Evolutionary conservation across 1,284 basidiomycete genomes (phyloP).

Genomic region (Ustilago tritici): DNA sequence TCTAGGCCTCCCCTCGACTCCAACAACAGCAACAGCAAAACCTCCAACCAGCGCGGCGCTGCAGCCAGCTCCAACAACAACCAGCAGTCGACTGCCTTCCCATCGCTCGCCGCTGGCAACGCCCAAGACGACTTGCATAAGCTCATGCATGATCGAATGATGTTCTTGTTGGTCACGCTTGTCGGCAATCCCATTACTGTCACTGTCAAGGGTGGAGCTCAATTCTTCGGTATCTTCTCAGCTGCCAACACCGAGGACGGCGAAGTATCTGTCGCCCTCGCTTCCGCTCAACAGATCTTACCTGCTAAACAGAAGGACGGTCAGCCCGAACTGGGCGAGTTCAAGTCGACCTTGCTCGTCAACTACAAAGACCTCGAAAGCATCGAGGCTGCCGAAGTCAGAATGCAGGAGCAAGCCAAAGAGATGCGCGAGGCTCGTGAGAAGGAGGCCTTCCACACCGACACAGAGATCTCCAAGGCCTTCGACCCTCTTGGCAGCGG

Average conservation of each 20-base stretch:
- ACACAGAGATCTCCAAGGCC: conserved; percentile 61
- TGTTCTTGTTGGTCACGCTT: conserved; percentile 57
- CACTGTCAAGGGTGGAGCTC: conserved; percentile 50
- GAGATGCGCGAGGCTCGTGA: conserved; percentile 50
- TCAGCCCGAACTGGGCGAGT: conserved; percentile 43
- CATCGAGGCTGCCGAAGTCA: conserved; percentile 53
- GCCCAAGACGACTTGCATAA: conserved; percentile 40
- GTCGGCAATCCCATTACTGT: conserved; percentile 61
- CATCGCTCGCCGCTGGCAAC: conserved; percentile 26
- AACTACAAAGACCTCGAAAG: conserved; percentile 57
- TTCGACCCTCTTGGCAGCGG: conserved; percentile 55
- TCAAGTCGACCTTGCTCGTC: conserved; percentile 53
- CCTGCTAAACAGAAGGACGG: conserved; percentile 27
- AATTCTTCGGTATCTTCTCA: conserved; percentile 65
- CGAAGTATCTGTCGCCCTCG: conserved; percentile 57
- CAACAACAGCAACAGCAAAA: conserved; percentile 15
- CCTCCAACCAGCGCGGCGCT: conserved; percentile 23
- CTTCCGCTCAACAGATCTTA: conserved; percentile 56
- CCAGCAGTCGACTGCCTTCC: conserved; percentile 30
- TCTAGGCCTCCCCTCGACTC: conserved; percentile 5
- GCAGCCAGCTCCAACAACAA: conserved; percentile 10
- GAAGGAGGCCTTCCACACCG: conserved; percentile 61
- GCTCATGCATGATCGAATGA: conserved; percentile 54
- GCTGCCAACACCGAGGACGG: conserved; percentile 51
- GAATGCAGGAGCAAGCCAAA: conserved; percentile 53